Evolutionary conservation across 768 basidiomycete genomes (phyloP), one percentile per base, ranked within the genome.

Genomic region (Macrolepiota albuminosa): DNA sequence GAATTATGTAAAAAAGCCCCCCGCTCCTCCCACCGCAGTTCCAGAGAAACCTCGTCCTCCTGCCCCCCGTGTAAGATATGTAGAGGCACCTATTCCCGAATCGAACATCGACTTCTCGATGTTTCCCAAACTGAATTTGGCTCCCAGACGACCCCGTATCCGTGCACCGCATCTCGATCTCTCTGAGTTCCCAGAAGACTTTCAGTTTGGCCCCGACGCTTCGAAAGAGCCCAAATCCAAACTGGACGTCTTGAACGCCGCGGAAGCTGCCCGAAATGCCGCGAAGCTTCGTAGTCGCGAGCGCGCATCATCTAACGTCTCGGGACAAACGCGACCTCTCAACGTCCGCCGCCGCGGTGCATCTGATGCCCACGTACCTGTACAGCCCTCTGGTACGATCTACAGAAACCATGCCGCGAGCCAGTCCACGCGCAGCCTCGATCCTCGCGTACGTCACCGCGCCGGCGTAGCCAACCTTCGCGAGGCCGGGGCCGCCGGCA

Each of bases 401-500:
- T 60, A 62, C 51, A 29, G 16, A n/a, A 61, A 61, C 26, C n/a
- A 52, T 9, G 16, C 50, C 39, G 54, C 57, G 4, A 64, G 40
- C 53, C 50, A 56, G n/a, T 66, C 65, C 33, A 64, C 61, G 4
- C 58, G 53, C 10, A 59, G 57, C 21, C 33, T 66, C 21, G 55
- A 48, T 11, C 54, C 59, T 29, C 55, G 52, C 45, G 57, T 55
- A 8, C 61, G 58, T 21, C 47, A 56, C 54, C 63, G 53, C 26
- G 43, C 57, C 29, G 29, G 49, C 24, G 50, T 56, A 31, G 2
- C 53, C 6, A 42, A 29, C 39, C 37, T 31, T 6, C 53, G 13
- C 40, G 40, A 33, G 11, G 29, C 40, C 29, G 6, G 1, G 40
- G 40, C 16, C 3, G 18, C 16, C 16, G 40, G 24, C 11, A 26